Conservation (phyloP, 2,329 filamentous ascomycete species). For the Diaporthe ampelina region DNA sequence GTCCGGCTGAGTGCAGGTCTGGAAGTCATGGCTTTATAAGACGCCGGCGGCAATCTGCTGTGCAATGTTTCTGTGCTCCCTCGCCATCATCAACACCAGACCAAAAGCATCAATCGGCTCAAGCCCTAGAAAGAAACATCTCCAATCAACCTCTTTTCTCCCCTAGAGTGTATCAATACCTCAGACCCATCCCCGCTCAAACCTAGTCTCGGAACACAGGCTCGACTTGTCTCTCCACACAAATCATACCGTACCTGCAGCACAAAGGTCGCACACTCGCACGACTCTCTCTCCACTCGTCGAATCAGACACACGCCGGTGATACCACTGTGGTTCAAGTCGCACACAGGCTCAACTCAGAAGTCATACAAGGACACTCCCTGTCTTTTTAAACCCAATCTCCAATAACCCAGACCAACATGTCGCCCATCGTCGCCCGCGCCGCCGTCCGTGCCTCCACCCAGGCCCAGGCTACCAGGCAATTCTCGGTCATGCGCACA, state of each 20-base stretch:
- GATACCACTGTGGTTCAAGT: conserved; percentile 38
- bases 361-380: conserved; percentile 14
- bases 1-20: conserved; percentile 30
- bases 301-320: conserved; percentile 40
- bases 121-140: conserved; percentile 26
- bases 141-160: conserved; percentile 30
- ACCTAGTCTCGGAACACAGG: background rate
- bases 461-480: conserved; percentile 43
- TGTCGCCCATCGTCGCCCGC: conserved; percentile 54
- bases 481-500: conserved; percentile 54
- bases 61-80: conserved; percentile 29
- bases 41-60: conserved; percentile 30
- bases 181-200: conserved; percentile 22
- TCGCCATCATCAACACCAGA: conserved; percentile 38
- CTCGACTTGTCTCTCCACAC: conserved; percentile 13
- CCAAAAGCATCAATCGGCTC: conserved; percentile 3
- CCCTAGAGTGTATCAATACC: conserved; percentile 1
- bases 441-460: conserved; percentile 51
- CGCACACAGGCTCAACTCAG: conserved; percentile 16
- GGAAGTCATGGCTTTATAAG: conserved; percentile 36
- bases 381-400: conserved; percentile 33
- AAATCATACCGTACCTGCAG: conserved; percentile 28
- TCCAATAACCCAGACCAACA: conserved; percentile 39
- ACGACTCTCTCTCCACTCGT: conserved; percentile 37
- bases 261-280: conserved; percentile 26